Evolutionary conservation across 208 protist species (phyloP).

Genomic region (Tritrichomonas musculus): DNA sequence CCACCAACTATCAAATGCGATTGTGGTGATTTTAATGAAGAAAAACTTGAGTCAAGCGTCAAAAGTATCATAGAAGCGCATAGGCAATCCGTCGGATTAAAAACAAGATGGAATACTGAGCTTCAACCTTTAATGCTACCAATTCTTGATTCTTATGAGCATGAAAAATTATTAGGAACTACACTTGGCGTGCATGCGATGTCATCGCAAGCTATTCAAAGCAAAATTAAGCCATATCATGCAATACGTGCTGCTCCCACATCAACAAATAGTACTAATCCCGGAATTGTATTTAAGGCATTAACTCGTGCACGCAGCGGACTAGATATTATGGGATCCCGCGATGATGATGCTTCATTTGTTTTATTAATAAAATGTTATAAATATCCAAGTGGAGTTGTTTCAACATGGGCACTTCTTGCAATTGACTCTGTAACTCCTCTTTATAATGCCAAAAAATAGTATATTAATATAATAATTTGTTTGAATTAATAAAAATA

Average conservation of each 20-base stretch:
- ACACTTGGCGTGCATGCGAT: background rate
- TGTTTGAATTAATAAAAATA: too few species aligned
- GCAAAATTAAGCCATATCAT: constrained; percentile 1
- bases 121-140: background rate
- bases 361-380: background rate
- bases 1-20: too few species aligned
- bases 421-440: constrained; percentile 14
- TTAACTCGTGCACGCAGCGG: background rate
- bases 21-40: background rate
- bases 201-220: background rate
- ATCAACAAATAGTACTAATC: background rate
- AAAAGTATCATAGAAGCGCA: background rate
- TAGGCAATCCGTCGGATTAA: background rate
- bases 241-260: background rate
- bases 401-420: background rate
- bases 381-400: background rate
- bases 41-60: background rate
- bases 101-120: background rate
- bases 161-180: background rate
- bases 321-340: background rate
- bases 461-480: too few species aligned
- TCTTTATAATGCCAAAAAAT: background rate
- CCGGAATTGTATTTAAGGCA: background rate
- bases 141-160: constrained; percentile 22
- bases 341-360: background rate